A percentile compares a stretch with the other conserved stretches of the same genome.
Conservation (phyloP, 129 eudicot genomes). For the Flaveria trinervia region DNA sequence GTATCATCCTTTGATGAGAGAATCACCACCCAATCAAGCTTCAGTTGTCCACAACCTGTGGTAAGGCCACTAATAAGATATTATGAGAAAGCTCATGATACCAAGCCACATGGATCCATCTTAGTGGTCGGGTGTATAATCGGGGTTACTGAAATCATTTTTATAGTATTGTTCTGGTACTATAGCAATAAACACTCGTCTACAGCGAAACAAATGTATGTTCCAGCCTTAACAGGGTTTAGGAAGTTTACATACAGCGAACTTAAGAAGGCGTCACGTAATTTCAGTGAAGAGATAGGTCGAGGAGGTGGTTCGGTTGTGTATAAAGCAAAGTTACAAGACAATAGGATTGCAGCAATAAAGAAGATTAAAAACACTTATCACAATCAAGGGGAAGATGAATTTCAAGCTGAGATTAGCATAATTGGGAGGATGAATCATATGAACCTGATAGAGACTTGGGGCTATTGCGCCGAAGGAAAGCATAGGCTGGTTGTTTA, state of each 20-base stretch:
- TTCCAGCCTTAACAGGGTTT: constrained; percentile 36
- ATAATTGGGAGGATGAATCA: constrained; percentile 36
- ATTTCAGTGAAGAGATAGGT: constrained; percentile 47
- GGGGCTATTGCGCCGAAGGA: constrained; percentile 37
- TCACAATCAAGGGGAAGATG: constrained; percentile 29
- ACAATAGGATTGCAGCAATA: constrained; percentile 41
- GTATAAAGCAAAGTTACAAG: constrained; percentile 33
- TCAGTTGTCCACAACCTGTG: constrained; percentile 16
- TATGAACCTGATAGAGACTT: constrained; percentile 35
- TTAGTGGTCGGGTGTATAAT: constrained; percentile 21
- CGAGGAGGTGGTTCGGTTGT: constrained; percentile 39
- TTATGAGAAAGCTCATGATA: not conserved
- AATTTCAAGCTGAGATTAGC: constrained; percentile 42
- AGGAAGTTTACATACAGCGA: constrained; percentile 31
- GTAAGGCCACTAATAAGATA: not conserved
- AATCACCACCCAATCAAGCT: not conserved
- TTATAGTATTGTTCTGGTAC: constrained; percentile 20
- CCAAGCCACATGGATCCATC: constrained; percentile 10
- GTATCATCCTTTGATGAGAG: not conserved
- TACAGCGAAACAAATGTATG: constrained; percentile 19
- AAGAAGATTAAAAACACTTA: constrained; percentile 25
- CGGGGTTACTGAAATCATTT: constrained; percentile 26
- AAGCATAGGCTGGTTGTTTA: constrained; percentile 35
- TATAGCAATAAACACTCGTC: constrained; percentile 7
- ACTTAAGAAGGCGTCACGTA: constrained; percentile 31